These are phyloP conservation scores for Lactarius deliciosus DNA, from an alignment of 768 basidiomycete species.

Conservation along the genomic window DNA sequence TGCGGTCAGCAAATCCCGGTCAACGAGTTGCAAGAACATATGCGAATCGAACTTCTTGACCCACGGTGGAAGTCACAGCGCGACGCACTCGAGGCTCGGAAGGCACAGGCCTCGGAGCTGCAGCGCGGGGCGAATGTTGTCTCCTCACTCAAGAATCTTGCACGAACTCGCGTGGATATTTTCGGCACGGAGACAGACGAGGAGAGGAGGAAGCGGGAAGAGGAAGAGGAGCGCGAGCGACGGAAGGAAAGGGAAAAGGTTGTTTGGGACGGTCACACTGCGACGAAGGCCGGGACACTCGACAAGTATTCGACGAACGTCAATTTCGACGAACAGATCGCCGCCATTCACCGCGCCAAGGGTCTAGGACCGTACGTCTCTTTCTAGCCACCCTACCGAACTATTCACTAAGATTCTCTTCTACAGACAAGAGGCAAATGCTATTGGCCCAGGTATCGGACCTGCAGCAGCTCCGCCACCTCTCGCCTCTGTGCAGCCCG, in stretches of 20 bases:
- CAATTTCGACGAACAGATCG: conserved; percentile 98
- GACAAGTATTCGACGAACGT: conserved; percentile 92
- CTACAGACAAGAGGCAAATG: conserved; percentile 66
- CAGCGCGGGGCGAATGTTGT: conserved; percentile 93
- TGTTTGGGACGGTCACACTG: conserved; percentile 98
- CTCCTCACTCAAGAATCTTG: conserved; percentile 88
- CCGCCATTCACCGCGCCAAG: conserved; percentile 90
- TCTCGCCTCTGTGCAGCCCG: conserved; percentile 63
- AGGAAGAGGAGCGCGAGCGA: conserved; percentile 78
- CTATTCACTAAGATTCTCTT: conserved; percentile 25
- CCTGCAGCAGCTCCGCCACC: conserved; percentile 69
- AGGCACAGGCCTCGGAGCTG: conserved; percentile 83
- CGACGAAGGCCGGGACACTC: conserved; percentile 86
- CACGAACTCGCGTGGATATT: conserved; percentile 94
- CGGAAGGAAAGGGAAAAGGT: conserved; percentile 91
- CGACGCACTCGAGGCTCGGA: conserved; percentile 82
- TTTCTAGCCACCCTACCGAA: conserved; percentile 14
- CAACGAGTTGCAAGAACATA: conserved; percentile 94
- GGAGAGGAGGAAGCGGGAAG: conserved; percentile 81
- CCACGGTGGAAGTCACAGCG: conserved; percentile 98
- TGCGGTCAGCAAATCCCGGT: conserved; percentile 97
- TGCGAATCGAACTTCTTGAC: conserved; percentile 97
- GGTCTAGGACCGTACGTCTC: conserved; percentile 79
- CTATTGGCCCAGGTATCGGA: conserved; percentile 86
- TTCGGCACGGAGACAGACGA: conserved; percentile 95